Conservation (phyloP, 2,329 filamentous ascomycete species). For the Beauveria sp. region DNA sequence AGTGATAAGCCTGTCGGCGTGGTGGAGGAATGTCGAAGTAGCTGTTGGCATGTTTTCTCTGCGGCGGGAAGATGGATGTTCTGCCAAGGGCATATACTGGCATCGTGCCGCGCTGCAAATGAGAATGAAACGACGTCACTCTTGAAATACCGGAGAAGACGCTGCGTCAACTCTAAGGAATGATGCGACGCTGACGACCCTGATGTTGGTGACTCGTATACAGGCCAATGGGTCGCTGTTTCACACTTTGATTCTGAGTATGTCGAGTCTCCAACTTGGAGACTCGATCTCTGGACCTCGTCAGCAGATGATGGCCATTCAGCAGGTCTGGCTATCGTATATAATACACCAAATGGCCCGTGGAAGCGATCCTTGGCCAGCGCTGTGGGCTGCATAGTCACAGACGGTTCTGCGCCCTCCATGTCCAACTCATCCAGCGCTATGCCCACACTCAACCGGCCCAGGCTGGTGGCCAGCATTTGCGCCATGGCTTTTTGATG, state of each 20-base stretch:
- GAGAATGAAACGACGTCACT: background rate
- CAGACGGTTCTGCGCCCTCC: background rate
- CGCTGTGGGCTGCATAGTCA: background rate
- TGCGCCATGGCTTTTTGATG: conserved; percentile 1
- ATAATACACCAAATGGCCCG: background rate
- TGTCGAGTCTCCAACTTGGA: background rate
- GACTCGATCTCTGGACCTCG: background rate
- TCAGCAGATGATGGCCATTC: background rate
- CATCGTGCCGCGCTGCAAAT: background rate
- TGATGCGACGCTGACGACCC: background rate
- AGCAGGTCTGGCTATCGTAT: background rate
- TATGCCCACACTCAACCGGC: background rate
- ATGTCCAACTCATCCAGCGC: background rate
- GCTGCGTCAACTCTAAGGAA: background rate
- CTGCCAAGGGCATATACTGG: background rate
- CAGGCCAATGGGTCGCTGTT: background rate
- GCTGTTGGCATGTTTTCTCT: background rate
- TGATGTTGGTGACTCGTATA: background rate
- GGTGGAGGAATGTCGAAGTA: background rate
- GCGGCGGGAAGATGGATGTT: background rate
- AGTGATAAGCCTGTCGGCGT: background rate
- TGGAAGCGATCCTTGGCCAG: background rate
- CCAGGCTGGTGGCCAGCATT: background rate
- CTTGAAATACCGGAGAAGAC: background rate
- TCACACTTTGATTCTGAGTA: background rate